Evolutionary conservation across 108 stramenopile genomes (phyloP), one percentile per base, ranked within the genome.

Genomic region (Nannochloropsis salina): DNA sequence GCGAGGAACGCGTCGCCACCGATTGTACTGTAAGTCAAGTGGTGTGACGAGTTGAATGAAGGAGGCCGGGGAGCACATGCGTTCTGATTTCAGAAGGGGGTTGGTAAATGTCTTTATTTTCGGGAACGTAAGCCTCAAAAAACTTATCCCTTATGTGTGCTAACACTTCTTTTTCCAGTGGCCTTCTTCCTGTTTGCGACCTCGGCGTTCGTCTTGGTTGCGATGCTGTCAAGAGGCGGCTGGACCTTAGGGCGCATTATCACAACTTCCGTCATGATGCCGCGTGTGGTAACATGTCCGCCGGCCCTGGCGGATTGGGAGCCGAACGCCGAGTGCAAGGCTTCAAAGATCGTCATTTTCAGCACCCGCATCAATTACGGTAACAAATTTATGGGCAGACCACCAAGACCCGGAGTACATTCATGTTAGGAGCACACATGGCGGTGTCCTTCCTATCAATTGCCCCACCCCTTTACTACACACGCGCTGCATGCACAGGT

Each of bases 211-310:
- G n/a, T 74, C 61, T n/a, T 74, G 4, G 15, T 74, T 6, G 61
- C 61, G 20, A n/a, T n/a, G n/a, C 61, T 74, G 20, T 74, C 61
- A 3, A 74, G 61, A 74, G n/a, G 61, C 61, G 61, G 61, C 20
- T 74, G 61, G 61, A n/a, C 61, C n/a, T 74, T 74, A 6, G 61
- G 61, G 4, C 61, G 61, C 61, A 74, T 74, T n/a, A 74, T 74
- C 61, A 74, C 20, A 15, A 74, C 61, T n/a, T 74, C 61, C n/a
- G n/a, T 74, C 1, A 15, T 74, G 4, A 74, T 74, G 61, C 61
- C 61, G 4, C 20, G n/a, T 15, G n/a, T n/a, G 61, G 61, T 74
- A n/a, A 4, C 61, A 2, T 74, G 61, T n/a, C 61, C 61, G 61
- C 61, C 61, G n/a, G 8, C 15, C 1, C 15, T 74, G 61, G n/a